Percentiles rank a stretch among this genome's conserved stretches.
phyloP scores from a whole-genome alignment of 768 basidiomycete species.

The Myochromella boudieri region DNA sequence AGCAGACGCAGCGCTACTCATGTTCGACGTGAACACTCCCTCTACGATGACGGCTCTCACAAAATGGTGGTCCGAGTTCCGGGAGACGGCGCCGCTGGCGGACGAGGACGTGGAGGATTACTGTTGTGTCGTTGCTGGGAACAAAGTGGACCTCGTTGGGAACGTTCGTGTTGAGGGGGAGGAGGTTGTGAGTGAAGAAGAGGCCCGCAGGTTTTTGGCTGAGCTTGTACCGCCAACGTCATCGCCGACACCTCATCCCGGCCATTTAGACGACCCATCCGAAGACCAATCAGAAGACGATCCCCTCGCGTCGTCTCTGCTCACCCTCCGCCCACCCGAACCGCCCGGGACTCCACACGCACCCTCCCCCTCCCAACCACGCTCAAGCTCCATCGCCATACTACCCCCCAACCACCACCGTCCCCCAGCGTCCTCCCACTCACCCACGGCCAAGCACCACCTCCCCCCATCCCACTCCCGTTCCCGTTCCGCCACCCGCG shows the following conservation, averaged over 20 bases:
- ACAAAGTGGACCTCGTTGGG: constrained; percentile 66
- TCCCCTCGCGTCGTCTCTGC: constrained; percentile 21
- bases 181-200: constrained; percentile 31
- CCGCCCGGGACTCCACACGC: constrained; percentile 14
- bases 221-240: constrained; percentile 50
- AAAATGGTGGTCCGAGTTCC: constrained; percentile 83
- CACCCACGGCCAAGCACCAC: constrained; percentile 27
- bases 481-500: constrained; percentile 44
- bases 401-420: constrained; percentile 24
- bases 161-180: constrained; percentile 15
- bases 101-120: constrained; percentile 64
- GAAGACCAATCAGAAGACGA: constrained; percentile 11
- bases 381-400: constrained; percentile 27
- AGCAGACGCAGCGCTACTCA: constrained; percentile 77
- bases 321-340: constrained; percentile 19
- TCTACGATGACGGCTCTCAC: constrained; percentile 56
- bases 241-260: constrained; percentile 13
- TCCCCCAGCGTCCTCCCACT: constrained; percentile 25
- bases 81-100: constrained; percentile 59
- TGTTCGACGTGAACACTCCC: constrained; percentile 76
- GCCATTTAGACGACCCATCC: neutral
- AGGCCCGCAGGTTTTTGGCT: constrained; percentile 55
- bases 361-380: constrained; percentile 2
- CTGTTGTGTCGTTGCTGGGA: constrained; percentile 77
- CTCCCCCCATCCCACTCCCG: constrained; percentile 42